These are phyloP conservation scores for Parathielavia hyrcaniae DNA, from an alignment of 495 filamentous ascomycete species.

Conservation along the genomic window DNA sequence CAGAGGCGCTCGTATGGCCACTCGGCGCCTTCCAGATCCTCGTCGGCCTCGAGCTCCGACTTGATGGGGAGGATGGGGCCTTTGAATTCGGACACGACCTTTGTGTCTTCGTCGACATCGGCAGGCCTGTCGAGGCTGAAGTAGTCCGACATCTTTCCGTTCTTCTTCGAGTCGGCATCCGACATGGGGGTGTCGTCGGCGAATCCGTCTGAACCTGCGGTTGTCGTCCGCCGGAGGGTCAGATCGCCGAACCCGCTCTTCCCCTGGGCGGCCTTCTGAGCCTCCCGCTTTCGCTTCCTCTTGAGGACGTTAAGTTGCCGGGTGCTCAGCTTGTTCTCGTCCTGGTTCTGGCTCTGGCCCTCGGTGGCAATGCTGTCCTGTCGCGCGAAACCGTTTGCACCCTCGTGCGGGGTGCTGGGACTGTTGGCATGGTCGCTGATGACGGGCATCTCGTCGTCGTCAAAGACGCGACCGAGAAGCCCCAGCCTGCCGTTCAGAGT, in stretches of 20 bases:
- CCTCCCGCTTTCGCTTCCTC: conserved; percentile 76
- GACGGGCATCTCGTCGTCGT: conserved; percentile 69
- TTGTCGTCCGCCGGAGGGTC: conserved; percentile 60
- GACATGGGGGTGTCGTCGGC: conserved; percentile 54
- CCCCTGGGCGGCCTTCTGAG: conserved; percentile 65
- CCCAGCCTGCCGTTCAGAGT: conserved; percentile 77
- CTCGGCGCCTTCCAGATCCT: conserved; percentile 69
- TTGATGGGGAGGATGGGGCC: conserved; percentile 59
- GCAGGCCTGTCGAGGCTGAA: conserved; percentile 72
- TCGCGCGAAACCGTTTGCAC: conserved; percentile 40
- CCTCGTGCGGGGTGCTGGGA: conserved; percentile 40
- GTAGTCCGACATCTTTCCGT: conserved; percentile 76
- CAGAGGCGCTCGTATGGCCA: conserved; percentile 95
- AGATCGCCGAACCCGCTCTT: conserved; percentile 80
- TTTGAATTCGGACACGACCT: conserved; percentile 94
- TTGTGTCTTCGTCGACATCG: conserved; percentile 76
- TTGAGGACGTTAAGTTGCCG: conserved; percentile 92
- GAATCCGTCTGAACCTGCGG: conserved; percentile 43
- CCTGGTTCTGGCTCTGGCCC: conserved; percentile 39
- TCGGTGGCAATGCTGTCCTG: conserved; percentile 31
- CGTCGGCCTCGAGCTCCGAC: conserved; percentile 60
- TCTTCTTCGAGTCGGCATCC: conserved; percentile 56
- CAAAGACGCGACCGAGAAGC: conserved; percentile 68
- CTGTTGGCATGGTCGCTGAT: conserved; percentile 34
- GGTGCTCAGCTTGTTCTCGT: conserved; percentile 73